Percentiles rank a stretch among this genome's conserved stretches.
Conservation (phyloP, 1,139 yeast species). For the Debaryomyces robertsiae region DNA sequence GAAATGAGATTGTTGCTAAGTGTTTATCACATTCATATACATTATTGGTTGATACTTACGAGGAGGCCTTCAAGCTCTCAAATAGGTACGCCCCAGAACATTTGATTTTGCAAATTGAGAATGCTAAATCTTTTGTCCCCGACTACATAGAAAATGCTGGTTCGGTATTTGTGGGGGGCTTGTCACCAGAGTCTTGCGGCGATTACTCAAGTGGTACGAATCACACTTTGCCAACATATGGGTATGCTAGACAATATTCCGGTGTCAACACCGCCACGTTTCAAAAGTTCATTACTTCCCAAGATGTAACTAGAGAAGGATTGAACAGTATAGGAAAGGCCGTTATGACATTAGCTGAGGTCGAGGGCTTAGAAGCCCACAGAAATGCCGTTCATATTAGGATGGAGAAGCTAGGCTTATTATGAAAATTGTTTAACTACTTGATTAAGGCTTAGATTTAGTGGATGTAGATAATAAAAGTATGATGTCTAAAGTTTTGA, state of each 20-base stretch:
- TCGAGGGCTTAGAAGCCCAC: slow-evolving; percentile 96
- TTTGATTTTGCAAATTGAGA: slow-evolving; percentile 81
- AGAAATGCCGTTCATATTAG: slow-evolving; percentile 94
- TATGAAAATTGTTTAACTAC: slow-evolving; percentile 10
- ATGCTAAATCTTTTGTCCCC: slow-evolving; percentile 72
- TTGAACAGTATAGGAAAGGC: slow-evolving; percentile 87
- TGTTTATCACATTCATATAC: slow-evolving; percentile 91
- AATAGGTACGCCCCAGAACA: slow-evolving; percentile 97
- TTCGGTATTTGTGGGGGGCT: slow-evolving; percentile 92
- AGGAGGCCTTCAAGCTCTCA: slow-evolving; percentile 56
- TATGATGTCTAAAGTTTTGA: slow-evolving; percentile 1
- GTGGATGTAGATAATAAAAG: background rate
- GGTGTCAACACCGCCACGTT: slow-evolving; percentile 96
- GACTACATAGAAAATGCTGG: slow-evolving; percentile 88
- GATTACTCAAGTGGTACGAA: slow-evolving; percentile 97
- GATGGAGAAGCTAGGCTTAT: slow-evolving; percentile 73
- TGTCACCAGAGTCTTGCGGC: slow-evolving; percentile 97
- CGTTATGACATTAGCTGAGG: slow-evolving; percentile 94
- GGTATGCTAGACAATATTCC: slow-evolving; percentile 95
- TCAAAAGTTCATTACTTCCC: slow-evolving; percentile 93
- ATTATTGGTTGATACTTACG: slow-evolving; percentile 29
- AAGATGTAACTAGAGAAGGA: slow-evolving; percentile 85
- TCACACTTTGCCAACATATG: slow-evolving; percentile 97
- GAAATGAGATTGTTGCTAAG: slow-evolving; percentile 89
- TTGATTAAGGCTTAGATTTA: background rate